Evolutionary conservation across 345 rosid genomes (phyloP), one percentile per base, ranked within the genome.

Genomic region (Citrus maxima): DNA sequence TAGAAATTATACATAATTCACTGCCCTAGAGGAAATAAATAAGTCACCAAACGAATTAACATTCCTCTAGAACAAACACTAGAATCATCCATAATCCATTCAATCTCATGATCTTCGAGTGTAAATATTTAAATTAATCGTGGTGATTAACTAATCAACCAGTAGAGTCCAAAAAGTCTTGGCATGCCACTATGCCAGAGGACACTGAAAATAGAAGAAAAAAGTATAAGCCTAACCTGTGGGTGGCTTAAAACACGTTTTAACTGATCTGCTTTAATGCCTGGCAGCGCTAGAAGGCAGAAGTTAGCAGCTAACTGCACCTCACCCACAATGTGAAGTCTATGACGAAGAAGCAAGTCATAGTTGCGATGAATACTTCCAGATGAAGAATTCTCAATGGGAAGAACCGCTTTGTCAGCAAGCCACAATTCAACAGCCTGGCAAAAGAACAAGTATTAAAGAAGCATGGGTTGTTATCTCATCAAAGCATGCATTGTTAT

Each of bases 281-380:
- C 90, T 25, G 91, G 91, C 72, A 90, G 77, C 37, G 89, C 91
- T 40, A 90, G 81, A 35, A 88, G 90, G 71, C 93, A 88, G 81
- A 88, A 72, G 70, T 88, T 80, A 71, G 80, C 70, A 37, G 80
- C 55, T 82, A 89, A 71, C 86, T 86, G 88, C 72, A 89, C 91
- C 80, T 89, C 91, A 64, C 91, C 87, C 19, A 85, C 87, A 42
- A 89, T 89, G 83, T 89, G 91, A 69, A 89, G 91, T 72, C 93
- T 87, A 68, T 89, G 93, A 24, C 89, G 89, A 63, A 88, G 89
- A 79, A 89, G 87, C 65, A 89, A 82, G 75, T 89, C 93, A 77
- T 88, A 89, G 78, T 85, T 88, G 46, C 89, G 88, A 71, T 89
- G 93, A 76, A 89, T 80, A 85, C 93, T 89, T 76, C 93, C 93